Base-by-base conservation (phyloP, 495 filamentous ascomycete species). In the Rhizodiscina lignyota region DNA sequence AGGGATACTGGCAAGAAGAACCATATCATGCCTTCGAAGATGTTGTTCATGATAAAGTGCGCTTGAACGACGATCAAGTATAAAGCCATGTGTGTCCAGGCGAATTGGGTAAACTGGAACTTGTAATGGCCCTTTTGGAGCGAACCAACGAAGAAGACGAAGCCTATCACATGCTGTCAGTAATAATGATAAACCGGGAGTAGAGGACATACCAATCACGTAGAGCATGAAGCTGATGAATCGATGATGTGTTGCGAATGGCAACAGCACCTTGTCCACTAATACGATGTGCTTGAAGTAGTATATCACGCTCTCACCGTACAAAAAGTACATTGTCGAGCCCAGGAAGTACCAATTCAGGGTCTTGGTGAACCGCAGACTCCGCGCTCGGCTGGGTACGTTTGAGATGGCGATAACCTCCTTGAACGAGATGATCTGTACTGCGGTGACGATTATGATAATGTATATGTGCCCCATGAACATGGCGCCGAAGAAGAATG, bases 11-110 rank as follows among this genome's bases (percentile, higher is more conserved):
- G 91, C 30, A 99, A 65, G 70, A 99, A 94, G 67, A 99, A 96
- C 91, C 91, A 99, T 54, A 99, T 89, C 83, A 99, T 84, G 58
- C 91, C 91, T 61, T 99, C 91, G 55, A 99, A 87, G 40, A 96
- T 77, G 59, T 96, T 99, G 66, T 99, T 96, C 80, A 99, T 94
- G 56, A 99, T 83, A 52, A 99, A 99, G 57, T 99, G 91, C 17
- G 91, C 84, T 55, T 99, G 91, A 10, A 94, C 83, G 18, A 94
- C 85, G 45, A 99, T 94, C 49, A 99, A 61, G 63, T 93, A 94
- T 21, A 99, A 70, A 1, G 91, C 91, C 83, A 99, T 94, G 55
- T 99, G 91, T 2, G 89, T 94, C 91, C 91, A 96, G 32, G 83
- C 91, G 51, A 96, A 99, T 52, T 99, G 87, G 28, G 85, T 87